A percentile compares a stretch with the other conserved stretches of the same genome.
phyloP scores from a whole-genome alignment of 208 protist species.

The Trypanosoma caninum region DNA sequence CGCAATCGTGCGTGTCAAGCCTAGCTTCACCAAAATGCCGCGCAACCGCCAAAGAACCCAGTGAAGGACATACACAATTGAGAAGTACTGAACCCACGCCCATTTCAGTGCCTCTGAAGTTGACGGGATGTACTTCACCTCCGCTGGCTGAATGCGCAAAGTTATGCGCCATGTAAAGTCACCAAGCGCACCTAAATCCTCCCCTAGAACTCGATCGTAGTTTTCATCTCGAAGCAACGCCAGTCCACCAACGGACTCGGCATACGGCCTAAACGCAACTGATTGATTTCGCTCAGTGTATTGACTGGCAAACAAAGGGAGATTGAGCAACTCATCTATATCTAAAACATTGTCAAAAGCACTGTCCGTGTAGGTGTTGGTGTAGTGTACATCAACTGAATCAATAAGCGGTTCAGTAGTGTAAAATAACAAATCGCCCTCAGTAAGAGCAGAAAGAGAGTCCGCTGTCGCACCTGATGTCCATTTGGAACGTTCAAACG shows the following conservation, averaged over 20 bases:
- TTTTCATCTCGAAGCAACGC: constrained; percentile 29
- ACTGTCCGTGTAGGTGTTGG: constrained; percentile 40
- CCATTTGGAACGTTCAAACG: constrained; percentile 22
- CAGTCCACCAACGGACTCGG: constrained; percentile 44
- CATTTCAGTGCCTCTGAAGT: constrained; percentile 72
- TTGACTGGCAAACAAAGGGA: constrained; percentile 42
- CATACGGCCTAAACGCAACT: constrained; percentile 29
- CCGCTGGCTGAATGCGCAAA: constrained; percentile 46
- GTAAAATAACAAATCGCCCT: constrained; percentile 64
- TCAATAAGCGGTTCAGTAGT: constrained; percentile 44
- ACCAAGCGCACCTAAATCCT: constrained; percentile 59
- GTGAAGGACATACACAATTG: constrained; percentile 65
- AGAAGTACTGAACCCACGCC: constrained; percentile 84
- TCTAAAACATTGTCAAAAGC: constrained; percentile 29
- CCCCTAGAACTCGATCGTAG: constrained; percentile 35
- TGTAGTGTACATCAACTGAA: constrained; percentile 51
- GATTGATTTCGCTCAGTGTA: constrained; percentile 67
- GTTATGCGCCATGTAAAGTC: constrained; percentile 68
- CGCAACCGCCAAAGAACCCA: constrained; percentile 72
- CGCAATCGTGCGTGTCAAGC: constrained; percentile 50
- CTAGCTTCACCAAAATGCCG: constrained; percentile 50
- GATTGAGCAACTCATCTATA: constrained; percentile 45
- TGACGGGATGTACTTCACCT: constrained; percentile 59
- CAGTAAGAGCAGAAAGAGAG: constrained; percentile 51
- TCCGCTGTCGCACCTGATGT: constrained; percentile 7